phyloP scores from a whole-genome alignment of 2,329 filamentous ascomycete genomes.

The Alternaria solani region DNA sequence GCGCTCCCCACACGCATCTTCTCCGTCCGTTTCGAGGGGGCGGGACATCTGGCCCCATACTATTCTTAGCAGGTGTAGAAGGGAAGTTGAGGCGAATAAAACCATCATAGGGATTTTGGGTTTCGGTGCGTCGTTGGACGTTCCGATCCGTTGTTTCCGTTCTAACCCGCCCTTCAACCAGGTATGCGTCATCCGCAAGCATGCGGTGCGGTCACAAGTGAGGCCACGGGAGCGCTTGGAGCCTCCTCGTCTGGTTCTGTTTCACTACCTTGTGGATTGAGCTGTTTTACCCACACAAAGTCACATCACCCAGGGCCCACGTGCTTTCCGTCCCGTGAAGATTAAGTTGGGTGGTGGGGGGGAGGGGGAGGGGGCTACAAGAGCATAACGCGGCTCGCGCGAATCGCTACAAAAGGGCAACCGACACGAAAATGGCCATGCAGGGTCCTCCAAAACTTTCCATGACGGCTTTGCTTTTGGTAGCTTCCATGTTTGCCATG shows the following conservation, averaged over 20 bases:
- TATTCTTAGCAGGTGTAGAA: not conserved
- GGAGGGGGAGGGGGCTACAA: not conserved
- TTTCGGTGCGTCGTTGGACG: constrained; percentile 15
- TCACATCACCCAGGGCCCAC: not conserved
- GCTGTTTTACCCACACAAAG: not conserved
- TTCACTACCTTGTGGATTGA: not conserved
- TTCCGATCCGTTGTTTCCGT: constrained; percentile 16
- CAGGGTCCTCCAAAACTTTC: constrained; percentile 8
- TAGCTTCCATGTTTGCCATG: constrained; percentile 11
- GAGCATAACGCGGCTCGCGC: constrained; percentile 9
- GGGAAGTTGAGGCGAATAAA: constrained; percentile 1
- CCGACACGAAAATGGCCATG: not conserved
- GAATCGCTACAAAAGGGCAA: constrained; percentile 1
- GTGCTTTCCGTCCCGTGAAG: not conserved
- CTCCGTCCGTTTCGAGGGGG: not conserved
- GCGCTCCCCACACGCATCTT: constrained; percentile 8
- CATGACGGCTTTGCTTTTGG: not conserved
- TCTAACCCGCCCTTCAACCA: constrained; percentile 7
- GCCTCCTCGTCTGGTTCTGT: not conserved
- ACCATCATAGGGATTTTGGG: not conserved
- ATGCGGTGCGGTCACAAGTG: not conserved
- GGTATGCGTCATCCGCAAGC: constrained; percentile 9
- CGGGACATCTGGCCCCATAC: not conserved
- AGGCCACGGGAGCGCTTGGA: not conserved
- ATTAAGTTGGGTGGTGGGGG: not conserved